These are phyloP conservation scores for Beauveria australis DNA, from an alignment of 2,329 filamentous ascomycete genomes.

Conservation along the genomic window DNA sequence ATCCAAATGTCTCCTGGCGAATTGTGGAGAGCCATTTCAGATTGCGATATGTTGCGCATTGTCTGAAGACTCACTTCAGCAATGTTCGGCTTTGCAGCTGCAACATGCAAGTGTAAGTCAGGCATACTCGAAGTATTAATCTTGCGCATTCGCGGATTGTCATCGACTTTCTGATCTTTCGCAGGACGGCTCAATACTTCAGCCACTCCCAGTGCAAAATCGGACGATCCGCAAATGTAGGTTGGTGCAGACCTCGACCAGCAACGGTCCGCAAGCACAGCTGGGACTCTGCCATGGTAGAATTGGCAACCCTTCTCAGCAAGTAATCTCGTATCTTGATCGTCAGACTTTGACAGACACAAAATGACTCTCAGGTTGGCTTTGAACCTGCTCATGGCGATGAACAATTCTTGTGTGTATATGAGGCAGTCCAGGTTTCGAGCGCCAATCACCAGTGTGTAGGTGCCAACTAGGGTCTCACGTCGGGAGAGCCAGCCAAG, in stretches of 20 bases:
- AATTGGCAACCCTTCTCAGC: neutral
- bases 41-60: neutral
- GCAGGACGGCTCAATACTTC: neutral
- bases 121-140: neutral
- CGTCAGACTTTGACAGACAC: neutral
- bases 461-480: neutral
- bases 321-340: neutral
- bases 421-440: neutral
- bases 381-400: neutral
- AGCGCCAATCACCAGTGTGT: neutral
- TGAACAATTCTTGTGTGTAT: neutral
- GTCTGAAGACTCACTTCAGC: neutral
- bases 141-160: neutral
- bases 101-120: neutral
- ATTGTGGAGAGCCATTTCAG: neutral
- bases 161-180: neutral
- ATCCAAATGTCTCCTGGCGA: conserved; percentile 2
- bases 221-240: neutral
- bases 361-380: neutral
- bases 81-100: neutral
- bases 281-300: neutral
- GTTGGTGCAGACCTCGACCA: neutral
- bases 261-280: neutral
- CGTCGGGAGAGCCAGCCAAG: neutral
- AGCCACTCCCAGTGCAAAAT: neutral